Evolutionary conservation across 805 yeast species (phyloP).

Genomic region (Tetrapisispora namnaoensis): DNA sequence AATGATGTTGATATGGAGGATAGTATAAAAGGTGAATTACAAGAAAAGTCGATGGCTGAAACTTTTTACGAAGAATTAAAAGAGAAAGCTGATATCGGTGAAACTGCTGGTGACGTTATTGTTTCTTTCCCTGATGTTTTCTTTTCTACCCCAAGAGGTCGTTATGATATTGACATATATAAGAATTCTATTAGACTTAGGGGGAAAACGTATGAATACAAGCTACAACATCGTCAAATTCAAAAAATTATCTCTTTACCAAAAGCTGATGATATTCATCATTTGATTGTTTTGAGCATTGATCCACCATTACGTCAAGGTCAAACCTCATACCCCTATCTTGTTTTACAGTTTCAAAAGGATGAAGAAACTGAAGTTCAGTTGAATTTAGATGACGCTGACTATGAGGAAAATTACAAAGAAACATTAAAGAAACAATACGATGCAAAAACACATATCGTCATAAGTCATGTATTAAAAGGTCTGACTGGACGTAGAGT

Average conservation of each 20-base stretch:
- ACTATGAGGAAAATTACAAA: constrained; percentile 64
- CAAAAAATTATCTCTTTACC: constrained; percentile 89
- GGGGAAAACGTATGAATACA: constrained; percentile 97
- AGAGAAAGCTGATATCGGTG: constrained; percentile 90
- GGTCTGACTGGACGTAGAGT: constrained; percentile 85
- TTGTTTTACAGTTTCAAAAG: constrained; percentile 78
- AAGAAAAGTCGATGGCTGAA: constrained; percentile 57
- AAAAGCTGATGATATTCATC: constrained; percentile 87
- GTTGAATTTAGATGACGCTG: constrained; percentile 74
- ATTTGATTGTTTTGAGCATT: constrained; percentile 76
- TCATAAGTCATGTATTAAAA: constrained; percentile 75
- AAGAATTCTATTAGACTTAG: constrained; percentile 78
- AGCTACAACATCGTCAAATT: constrained; percentile 79
- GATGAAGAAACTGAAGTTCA: constrained; percentile 91
- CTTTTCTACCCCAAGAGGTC: constrained; percentile 96
- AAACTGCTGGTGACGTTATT: constrained; percentile 87
- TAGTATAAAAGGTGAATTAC: constrained; percentile 2
- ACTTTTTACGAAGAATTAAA: constrained; percentile 84
- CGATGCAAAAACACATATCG: constrained; percentile 79
- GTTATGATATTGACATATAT: constrained; percentile 94
- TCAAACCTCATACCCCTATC: constrained; percentile 89
- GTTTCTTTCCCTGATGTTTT: constrained; percentile 85
- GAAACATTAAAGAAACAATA: constrained; percentile 63
- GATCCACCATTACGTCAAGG: constrained; percentile 98
- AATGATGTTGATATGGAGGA: constrained; percentile 16